Base-by-base conservation (phyloP, 441 rosid genomes). In the Populus tomentosa region DNA sequence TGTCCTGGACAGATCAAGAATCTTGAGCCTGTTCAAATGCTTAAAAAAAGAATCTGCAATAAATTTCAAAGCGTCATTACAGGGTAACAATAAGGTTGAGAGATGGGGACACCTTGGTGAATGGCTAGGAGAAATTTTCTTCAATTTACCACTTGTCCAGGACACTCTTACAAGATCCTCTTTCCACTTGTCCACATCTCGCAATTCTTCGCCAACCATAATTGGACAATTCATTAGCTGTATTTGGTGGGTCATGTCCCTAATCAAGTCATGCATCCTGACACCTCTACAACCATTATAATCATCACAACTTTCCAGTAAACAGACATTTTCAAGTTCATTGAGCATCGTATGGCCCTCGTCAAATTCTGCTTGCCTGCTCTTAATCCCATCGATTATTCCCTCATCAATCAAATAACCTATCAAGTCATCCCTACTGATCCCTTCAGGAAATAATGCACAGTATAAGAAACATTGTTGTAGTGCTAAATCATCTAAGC, bases 21-120 rank as follows among this genome's bases (percentile, higher is more conserved):
- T 61, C 66, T 50, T 20, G 7, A 84, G 74, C 18, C 64, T 46
- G 0, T 16, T 56, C 78, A 82, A 59, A 0, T 69, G 77, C 14
- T 30, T 11, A 20, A 79, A 73, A 67, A 79, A 73, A n/a, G 35
- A 67, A 42, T 73, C 50, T 16, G 56, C 40, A 67, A 84, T 71
- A 7, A 32, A 14, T 10, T 18, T 7, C n/a, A 84, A 67, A 1
- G 0, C 3, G 4, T 11, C 16, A 62, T 80, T 82, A 0, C 18
- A 2, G 7, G 63, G 33, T 13, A 85, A 35, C 13, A 85, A 71
- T 10, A 87, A 64, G n/a, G 82, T 79, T 32, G 74, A 74, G n/a
- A 87, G 81, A 35, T 16, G 35, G 3, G 50, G 75, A 56, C 85
- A 82, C 40, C 7, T 36, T 4, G 87, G 78, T 5, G 84, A 67